phyloP scores from a whole-genome alignment of 257 asterid species.

The Paraleonurus japonicus region DNA sequence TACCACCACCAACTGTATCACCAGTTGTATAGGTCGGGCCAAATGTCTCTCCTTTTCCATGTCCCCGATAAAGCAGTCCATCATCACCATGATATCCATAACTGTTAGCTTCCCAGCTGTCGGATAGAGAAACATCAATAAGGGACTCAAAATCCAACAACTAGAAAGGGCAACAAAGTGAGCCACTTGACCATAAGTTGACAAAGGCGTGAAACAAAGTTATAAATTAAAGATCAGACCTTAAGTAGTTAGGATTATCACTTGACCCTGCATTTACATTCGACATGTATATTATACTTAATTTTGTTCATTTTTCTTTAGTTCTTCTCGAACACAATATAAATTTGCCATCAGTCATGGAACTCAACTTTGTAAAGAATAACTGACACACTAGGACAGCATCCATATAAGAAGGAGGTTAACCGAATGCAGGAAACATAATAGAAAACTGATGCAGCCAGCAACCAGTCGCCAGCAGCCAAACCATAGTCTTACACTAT shows the following conservation, averaged over 20 bases:
- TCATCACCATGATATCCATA: constrained; percentile 95
- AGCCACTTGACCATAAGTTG: not conserved
- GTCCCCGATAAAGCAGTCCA: constrained; percentile 88
- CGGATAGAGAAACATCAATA: constrained; percentile 21
- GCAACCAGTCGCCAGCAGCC: too few relatives aligned
- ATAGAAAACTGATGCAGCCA: not conserved
- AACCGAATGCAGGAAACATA: not conserved
- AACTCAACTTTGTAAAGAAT: not conserved
- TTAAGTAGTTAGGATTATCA: not conserved
- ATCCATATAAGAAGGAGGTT: not conserved
- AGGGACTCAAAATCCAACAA: constrained; percentile 20
- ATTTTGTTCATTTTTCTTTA: not conserved
- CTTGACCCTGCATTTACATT: not conserved
- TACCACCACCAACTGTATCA: constrained; percentile 94
- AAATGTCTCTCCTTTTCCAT: constrained; percentile 82
- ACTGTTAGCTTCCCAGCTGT: constrained; percentile 94
- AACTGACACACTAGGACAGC: not conserved
- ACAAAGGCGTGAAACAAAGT: not conserved
- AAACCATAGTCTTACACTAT: not conserved
- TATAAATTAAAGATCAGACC: not conserved
- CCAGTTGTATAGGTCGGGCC: constrained; percentile 85
- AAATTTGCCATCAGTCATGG: not conserved
- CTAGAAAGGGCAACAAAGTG: not conserved
- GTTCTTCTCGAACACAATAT: constrained; percentile 7
- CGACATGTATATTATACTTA: not conserved